Evolutionary conservation across 2,329 filamentous ascomycete genomes (phyloP), one percentile per base, ranked within the genome.

Genomic region (Aschersonia sp.): DNA sequence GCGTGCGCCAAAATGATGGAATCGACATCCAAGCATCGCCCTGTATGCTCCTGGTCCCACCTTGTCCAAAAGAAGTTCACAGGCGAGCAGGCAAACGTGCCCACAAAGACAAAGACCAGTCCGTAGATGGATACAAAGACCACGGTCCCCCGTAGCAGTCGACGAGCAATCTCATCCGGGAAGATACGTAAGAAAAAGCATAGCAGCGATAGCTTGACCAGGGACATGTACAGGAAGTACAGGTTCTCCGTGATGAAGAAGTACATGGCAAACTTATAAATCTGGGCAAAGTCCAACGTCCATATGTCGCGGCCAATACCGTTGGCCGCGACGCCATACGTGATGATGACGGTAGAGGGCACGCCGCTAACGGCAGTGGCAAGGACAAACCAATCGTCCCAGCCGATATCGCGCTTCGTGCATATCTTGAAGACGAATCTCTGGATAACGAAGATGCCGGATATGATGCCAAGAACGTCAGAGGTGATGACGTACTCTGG

Each of bases 171-270:
- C 5, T 41, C 49, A 1, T 54, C 53, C 4, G 63, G 63, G 43
- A 69, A 69, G 44, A 70, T 63, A 30, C 63, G 60, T 37, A 66
- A 56, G 49, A 66, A 69, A 50, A 70, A 66, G 48, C 61, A 58
- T 2, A 69, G 52, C 32, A 70, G 56, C 6, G 66, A 62, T 45
- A 67, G 51, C 54, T 69, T 67, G 29, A 65, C 58, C 8, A 66
- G 51, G 10, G 47, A 14, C 14, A 48, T 41, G 22, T 50, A 41
- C 8, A 48, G 10, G 12, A 46, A 63, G 53, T 68, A 69, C 40
- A 66, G 55, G 0, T 64, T 53, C 45, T 65, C 62, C 39, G 60
- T 51, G 40, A 60, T 22, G 49, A 56, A 63, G 47, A 63, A 60
- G 32, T 43, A 57, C 29, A 46, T 48, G 37, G 50, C 52, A 22